These are phyloP conservation scores for Hygrophorus russula DNA, from an alignment of 768 basidiomycete species.

Conservation along the genomic window DNA sequence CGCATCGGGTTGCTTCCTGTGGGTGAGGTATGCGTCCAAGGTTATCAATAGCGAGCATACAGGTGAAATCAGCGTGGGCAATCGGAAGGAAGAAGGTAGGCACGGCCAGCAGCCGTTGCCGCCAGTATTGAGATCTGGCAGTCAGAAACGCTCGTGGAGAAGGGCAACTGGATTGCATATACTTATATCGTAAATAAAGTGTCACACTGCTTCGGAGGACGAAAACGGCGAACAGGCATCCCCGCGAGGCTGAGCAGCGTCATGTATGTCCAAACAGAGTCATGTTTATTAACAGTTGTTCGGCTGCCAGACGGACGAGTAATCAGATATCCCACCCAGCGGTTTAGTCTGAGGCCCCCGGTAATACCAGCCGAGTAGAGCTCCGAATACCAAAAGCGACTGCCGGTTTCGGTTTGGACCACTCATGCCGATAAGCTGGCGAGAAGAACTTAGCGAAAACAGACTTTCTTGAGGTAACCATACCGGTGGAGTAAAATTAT, in stretches of 20 bases:
- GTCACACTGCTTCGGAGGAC: not conserved
- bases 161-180: not conserved
- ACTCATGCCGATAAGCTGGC: too few species aligned
- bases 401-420: too few species aligned
- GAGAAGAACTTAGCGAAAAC: too few species aligned
- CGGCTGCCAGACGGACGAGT: too few species aligned
- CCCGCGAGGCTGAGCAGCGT: constrained; percentile 1
- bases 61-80: not conserved
- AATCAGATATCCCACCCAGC: too few species aligned
- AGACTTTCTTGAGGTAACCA: too few species aligned
- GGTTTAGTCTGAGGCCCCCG: too few species aligned
- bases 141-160: constrained; percentile 1
- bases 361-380: too few species aligned
- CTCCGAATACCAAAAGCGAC: too few species aligned
- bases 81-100: not conserved
- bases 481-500: too few species aligned
- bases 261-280: not conserved
- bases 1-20: constrained; percentile 36
- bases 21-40: constrained; percentile 11
- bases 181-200: constrained; percentile 1
- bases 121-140: not conserved
- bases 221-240: not conserved
- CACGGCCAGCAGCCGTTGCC: not conserved
- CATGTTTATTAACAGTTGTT: too few species aligned
- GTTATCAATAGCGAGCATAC: constrained; percentile 8